A percentile compares a stretch with the other conserved stretches of the same genome.
Conservation (phyloP, 2,329 filamentous ascomycete species). For the Penicillium paneum region DNA sequence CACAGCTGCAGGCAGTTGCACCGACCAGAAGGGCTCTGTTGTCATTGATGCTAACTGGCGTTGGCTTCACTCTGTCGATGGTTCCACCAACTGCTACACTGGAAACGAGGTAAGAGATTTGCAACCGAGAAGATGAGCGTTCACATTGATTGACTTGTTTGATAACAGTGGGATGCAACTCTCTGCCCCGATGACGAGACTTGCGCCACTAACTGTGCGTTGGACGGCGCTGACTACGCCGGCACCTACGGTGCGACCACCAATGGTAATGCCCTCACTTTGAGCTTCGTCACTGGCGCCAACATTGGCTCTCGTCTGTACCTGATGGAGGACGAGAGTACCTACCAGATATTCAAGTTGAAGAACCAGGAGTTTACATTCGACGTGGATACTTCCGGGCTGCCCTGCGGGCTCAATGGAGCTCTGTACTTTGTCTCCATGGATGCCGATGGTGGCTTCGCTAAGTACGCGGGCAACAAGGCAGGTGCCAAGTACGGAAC, state of each 20-base stretch:
- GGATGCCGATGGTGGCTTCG: constrained; percentile 57
- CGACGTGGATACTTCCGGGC: constrained; percentile 66
- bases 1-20: constrained; percentile 51
- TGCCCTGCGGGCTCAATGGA: constrained; percentile 69
- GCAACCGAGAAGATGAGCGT: neutral
- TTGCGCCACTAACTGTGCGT: constrained; percentile 56
- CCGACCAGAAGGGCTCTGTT: constrained; percentile 51
- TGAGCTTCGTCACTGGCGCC: constrained; percentile 48
- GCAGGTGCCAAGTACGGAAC: constrained; percentile 61
- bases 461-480: constrained; percentile 51
- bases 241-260: constrained; percentile 53
- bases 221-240: constrained; percentile 56
- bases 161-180: constrained; percentile 43
- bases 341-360: constrained; percentile 64
- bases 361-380: constrained; percentile 69
- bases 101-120: constrained; percentile 43
- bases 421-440: constrained; percentile 66
- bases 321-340: constrained; percentile 59
- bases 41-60: constrained; percentile 60
- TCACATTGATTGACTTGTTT: neutral
- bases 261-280: constrained; percentile 47
- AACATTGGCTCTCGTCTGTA: constrained; percentile 58
- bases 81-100: constrained; percentile 57
- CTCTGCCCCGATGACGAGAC: constrained; percentile 49
- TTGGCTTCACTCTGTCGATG: constrained; percentile 52